Evolutionary conservation across 2,329 filamentous ascomycete genomes (phyloP), one percentile per base, ranked within the genome.

Genomic region (Fusarium brachygibbosum): DNA sequence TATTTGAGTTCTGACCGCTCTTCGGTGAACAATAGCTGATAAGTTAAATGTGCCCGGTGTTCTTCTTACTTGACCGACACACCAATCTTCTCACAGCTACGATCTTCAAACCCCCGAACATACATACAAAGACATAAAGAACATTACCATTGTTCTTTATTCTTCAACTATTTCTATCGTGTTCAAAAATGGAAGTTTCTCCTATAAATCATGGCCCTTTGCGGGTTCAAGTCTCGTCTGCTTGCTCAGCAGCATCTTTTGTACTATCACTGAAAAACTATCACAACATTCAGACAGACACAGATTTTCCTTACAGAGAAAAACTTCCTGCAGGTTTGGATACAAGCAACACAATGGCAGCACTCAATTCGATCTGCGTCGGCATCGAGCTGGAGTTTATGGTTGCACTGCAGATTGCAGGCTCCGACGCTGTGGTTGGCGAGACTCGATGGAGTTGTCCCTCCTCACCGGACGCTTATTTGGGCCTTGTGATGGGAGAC

Each of bases 351-450:
- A 51, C 28, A 12, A 51, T 73, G 70, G 3, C 31, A 23, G 35
- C 34, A 17, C 58, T 54, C 17, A 11, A 48, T 13, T 68, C 68
- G 6, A 45, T 74, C 41, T 68, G 58, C 8, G 34, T 76, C 16
- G 75, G 75, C 12, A 53, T 76, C 25, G 75, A 76, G 68, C 45
- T 76, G 23, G 75, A 76, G 54, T 76, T 76, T 37, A 61, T 76
- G 49, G 66, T 74, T 38, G 68, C 70, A 31, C 62, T 74, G 28
- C 63, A 65, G 50, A 40, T 45, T 14, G 21, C 41, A 25, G 35
- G 56, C 29, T 52, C 66, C 42, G 44, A 54, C 21, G 42, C 29
- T 34, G 45, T 28, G 48, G n/a, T 23, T 49, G 31, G 46, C 29
- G 53, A 66, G 23, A 37, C 32, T 51, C 61, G 65, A 57, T 64